Evolutionary conservation across 495 filamentous ascomycete species (phyloP).

Genomic region (Neurospora sp.): DNA sequence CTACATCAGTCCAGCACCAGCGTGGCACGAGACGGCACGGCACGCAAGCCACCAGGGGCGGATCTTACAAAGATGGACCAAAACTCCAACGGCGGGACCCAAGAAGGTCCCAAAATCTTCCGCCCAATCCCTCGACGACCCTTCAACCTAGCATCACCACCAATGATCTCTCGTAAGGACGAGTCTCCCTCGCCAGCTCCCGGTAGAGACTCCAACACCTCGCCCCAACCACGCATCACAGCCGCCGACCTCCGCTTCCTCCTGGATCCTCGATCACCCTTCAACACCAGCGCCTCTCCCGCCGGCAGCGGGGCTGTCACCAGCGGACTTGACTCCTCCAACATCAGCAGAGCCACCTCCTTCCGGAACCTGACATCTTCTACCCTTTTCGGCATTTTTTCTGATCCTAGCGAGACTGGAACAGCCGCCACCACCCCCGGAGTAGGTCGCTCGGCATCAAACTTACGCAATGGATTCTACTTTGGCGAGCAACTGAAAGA

Average conservation of each 20-base stretch:
- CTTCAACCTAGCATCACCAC: constrained; percentile 54
- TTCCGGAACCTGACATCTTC: constrained; percentile 80
- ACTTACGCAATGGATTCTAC: background rate
- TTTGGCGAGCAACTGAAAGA: background rate
- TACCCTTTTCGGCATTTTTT: constrained; percentile 86
- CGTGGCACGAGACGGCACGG: background rate
- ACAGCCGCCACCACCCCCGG: background rate
- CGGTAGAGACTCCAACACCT: constrained; percentile 23
- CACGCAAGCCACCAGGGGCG: background rate
- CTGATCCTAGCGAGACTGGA: constrained; percentile 27
- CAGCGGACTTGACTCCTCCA: background rate
- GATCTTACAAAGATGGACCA: background rate
- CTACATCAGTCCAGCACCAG: background rate
- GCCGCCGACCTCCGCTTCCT: constrained; percentile 29
- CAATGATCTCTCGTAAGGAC: constrained; percentile 35
- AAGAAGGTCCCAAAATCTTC: constrained; percentile 21
- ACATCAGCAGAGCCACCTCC: constrained; percentile 57
- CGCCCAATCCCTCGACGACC: constrained; percentile 58
- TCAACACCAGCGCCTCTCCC: constrained; percentile 9
- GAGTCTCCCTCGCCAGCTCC: constrained; percentile 35
- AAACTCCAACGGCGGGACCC: background rate
- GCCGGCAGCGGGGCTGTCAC: constrained; percentile 7
- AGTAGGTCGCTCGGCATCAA: background rate
- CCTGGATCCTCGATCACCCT: constrained; percentile 15
- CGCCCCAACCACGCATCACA: constrained; percentile 11